Conservation (phyloP, 2,329 filamentous ascomycete genomes). For the Sporothrix pallida region DNA sequence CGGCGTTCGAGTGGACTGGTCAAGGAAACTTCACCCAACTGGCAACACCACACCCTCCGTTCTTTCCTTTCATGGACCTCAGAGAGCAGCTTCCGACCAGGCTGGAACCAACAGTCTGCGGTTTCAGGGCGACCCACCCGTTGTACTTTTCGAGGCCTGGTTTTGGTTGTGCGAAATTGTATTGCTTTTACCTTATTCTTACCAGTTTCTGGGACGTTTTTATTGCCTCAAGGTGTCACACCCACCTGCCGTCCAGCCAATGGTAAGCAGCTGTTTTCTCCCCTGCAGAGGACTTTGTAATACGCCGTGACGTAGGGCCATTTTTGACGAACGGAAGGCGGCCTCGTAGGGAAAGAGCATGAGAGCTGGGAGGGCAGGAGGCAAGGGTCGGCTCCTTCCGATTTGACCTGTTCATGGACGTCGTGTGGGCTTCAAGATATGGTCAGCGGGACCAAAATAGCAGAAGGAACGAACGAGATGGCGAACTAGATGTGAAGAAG, state of each 20-base stretch:
- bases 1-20: background rate
- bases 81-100: background rate
- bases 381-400: slow-evolving; percentile 28
- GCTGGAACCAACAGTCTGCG: background rate
- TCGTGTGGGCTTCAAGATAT: background rate
- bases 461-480: slow-evolving; percentile 17
- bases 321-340: background rate
- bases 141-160: background rate
- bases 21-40: background rate
- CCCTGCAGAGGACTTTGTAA: slow-evolving; percentile 6
- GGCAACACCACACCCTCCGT: background rate
- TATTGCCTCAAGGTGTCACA: slow-evolving; percentile 23
- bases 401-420: background rate
- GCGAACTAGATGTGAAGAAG: background rate
- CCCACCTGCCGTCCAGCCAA: slow-evolving; percentile 5
- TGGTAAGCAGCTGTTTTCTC: background rate
- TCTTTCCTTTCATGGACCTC: background rate
- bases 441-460: slow-evolving; percentile 1
- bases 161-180: background rate
- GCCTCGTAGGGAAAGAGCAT: background rate
- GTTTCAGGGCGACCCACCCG: slow-evolving; percentile 9
- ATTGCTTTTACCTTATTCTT: slow-evolving; percentile 26
- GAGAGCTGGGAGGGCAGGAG: background rate
- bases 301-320: slow-evolving; percentile 7
- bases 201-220: slow-evolving; percentile 27